Base-by-base conservation (phyloP, 228 moss, liverwort and hornwort genomes). In the Sphagnum fallax region DNA sequence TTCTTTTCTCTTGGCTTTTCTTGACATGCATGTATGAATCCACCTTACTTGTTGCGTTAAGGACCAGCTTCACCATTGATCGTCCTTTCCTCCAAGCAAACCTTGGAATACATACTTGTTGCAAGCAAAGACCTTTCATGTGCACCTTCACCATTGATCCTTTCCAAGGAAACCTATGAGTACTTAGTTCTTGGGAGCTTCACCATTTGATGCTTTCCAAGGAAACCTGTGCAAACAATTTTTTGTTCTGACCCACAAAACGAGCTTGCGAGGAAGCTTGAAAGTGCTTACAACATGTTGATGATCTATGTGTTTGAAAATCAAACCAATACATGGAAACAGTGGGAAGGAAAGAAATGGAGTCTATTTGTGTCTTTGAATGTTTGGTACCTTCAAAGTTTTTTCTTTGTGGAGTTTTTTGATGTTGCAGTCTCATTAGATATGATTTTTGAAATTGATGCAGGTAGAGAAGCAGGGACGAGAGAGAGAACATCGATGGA, bases 401-500 rank as follows among this genome's bases (percentile, higher is more conserved):
- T 15, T 52, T 10, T 32, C 6, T n/a, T 51, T 15, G 52, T 13
- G 51, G 15, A 9, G 18, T 16, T 18, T 14, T 47, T 8, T 8
- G 8, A 8, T 62, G 62, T 16, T 4, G 14, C 47, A 8, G 8
- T 4, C 62, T 62, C 13, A 8, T 62, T 8, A 62, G 8, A 47
- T 1, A 8, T 62, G 0, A 62, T 9, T 16, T 62, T 47, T 6
- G 47, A 62, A 5, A 1, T 13, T 50, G 63, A 48, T 4, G 18
- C 72, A 87, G 77, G 75, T 87, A 48, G 78, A 84, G 63, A 77
- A 78, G 60, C 69, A 60, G 11, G 71, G 64, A 9, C 82, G 73
- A 72, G 72, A 60, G 62, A 86, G 76, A 72, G 77, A 83, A 47
- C 80, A 67, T 66, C 67, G 14, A 47, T 74, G 73, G 60, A 89